Base-by-base conservation (phyloP, 2,329 filamentous ascomycete genomes). In the Sporothrix luriei region DNA sequence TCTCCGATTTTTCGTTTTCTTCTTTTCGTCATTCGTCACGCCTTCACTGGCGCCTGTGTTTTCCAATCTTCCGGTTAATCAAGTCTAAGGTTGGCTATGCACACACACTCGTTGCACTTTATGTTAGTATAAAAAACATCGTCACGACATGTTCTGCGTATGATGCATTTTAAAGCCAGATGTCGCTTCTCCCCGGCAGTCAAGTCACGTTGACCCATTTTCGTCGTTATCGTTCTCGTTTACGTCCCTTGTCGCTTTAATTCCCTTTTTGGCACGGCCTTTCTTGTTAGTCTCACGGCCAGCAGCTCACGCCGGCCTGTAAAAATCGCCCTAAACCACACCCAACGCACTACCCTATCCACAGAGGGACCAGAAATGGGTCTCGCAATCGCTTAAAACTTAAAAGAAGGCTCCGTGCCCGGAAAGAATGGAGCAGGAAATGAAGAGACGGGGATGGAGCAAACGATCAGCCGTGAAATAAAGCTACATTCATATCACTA, bases 221-320 rank as follows among this genome's bases (percentile, higher is more conserved):
- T n/a, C 1, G 48, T 66, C 64, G 64, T 52, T 66, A 29, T 66
- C 49, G 29, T 66, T 68, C 49, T 68, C 55, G 54, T 68, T 68
- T 62, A 29, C n/a, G 11, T 62, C n/a, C 43, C 19, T 7, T 33
- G 52, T 69, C 52, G 55, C 46, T 68, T 62, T 26, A 13, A 29
- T 61, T 68, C 46, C 66, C 55, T 21, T 43, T 61, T 61, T 68
- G 54, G 66, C 43, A 43, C 33, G 51, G 66, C 57, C 33, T 55
- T 26, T 10, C 55, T 14, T 29, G 57, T 40, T 68, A 68, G 46
- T 48, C 19, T 38, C 21, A 29, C 54, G n/a, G 46, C 55, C 21
- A 68, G 29, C 29, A 51, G 48, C 29, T 48, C n/a, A 26, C 46
- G 21, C 19, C 21, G 5, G 10, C 13, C 13, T 46, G 11, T 14